Evolutionary conservation across 164 flowering plant genomes (phyloP).

Genomic region (Malania oleifera): DNA sequence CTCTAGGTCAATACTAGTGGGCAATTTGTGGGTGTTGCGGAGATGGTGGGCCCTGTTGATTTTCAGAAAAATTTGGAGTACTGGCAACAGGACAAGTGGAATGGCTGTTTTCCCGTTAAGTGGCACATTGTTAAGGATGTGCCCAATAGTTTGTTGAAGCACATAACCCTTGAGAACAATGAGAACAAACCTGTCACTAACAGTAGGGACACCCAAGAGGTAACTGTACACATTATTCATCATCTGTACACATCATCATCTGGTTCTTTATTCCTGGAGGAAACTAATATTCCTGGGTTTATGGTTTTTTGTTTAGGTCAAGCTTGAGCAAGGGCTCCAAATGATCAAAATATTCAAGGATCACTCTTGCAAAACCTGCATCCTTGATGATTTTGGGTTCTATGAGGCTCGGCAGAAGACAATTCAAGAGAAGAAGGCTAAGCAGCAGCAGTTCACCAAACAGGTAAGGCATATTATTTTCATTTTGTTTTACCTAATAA

Average conservation of each 20-base stretch:
- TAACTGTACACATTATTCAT: slow-evolving; percentile 16
- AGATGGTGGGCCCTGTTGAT: slow-evolving; percentile 84
- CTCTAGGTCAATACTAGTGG: slow-evolving; percentile 87
- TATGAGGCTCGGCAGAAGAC: slow-evolving; percentile 76
- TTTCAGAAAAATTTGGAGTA: slow-evolving; percentile 67
- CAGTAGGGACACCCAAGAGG: slow-evolving; percentile 92
- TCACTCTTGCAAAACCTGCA: slow-evolving; percentile 53
- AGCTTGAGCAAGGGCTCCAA: slow-evolving; percentile 71
- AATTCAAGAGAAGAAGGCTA: slow-evolving; percentile 71
- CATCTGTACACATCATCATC: background rate
- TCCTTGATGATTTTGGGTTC: slow-evolving; percentile 82
- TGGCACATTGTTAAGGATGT: slow-evolving; percentile 91
- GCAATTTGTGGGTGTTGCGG: slow-evolving; percentile 84
- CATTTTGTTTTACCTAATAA: too few relatives aligned
- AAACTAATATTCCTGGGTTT: background rate
- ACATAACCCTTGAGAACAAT: slow-evolving; percentile 76
- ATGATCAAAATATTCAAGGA: slow-evolving; percentile 80
- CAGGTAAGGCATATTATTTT: slow-evolving; percentile 35
- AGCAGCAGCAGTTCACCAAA: slow-evolving; percentile 58
- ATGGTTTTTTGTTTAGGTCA: slow-evolving; percentile 35
- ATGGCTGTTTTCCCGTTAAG: slow-evolving; percentile 76
- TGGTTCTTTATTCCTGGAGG: background rate
- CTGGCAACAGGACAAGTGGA: slow-evolving; percentile 97
- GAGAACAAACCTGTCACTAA: slow-evolving; percentile 89
- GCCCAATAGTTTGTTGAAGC: slow-evolving; percentile 74